phyloP scores from a whole-genome alignment of 2,329 filamentous ascomycete genomes.

The Hortaea werneckii region DNA sequence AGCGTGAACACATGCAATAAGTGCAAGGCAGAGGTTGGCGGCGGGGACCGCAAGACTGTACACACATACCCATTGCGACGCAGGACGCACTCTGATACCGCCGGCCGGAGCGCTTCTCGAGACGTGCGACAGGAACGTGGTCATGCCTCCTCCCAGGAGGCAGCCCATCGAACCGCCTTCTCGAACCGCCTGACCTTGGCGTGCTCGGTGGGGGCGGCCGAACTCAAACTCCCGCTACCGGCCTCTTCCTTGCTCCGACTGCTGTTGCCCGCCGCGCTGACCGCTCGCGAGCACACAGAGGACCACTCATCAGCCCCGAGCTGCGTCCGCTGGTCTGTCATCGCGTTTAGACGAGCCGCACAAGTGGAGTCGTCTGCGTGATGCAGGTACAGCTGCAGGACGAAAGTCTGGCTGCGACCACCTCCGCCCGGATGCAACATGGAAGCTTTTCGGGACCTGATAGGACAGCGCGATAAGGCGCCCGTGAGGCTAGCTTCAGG shows the following conservation, averaged over 20 bases:
- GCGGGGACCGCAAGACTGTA: neutral
- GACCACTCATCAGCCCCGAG: no score
- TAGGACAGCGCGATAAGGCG: neutral
- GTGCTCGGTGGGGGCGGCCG: neutral
- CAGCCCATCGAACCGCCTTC: neutral
- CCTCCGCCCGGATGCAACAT: neutral
- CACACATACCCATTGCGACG: neutral
- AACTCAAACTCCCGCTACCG: neutral
- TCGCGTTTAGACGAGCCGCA: no score
- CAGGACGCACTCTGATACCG: neutral
- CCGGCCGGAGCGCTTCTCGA: neutral
- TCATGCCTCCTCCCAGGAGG: neutral
- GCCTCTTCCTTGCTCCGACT: neutral
- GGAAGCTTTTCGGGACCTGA: conserved; percentile 1
- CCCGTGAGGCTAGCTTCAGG: conserved; percentile 2
- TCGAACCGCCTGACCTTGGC: neutral
- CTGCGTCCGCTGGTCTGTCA: no score
- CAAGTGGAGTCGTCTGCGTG: neutral
- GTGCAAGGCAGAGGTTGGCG: neutral
- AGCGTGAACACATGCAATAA: neutral
- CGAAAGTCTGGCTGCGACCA: neutral
- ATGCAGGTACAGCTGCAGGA: conserved; percentile 1
- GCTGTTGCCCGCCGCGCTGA: no score
- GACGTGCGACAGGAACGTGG: no score
- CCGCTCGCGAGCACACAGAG: no score